These are phyloP conservation scores for Dictyophora rubrovolvata DNA, from an alignment of 768 basidiomycete species.

Conservation along the genomic window DNA sequence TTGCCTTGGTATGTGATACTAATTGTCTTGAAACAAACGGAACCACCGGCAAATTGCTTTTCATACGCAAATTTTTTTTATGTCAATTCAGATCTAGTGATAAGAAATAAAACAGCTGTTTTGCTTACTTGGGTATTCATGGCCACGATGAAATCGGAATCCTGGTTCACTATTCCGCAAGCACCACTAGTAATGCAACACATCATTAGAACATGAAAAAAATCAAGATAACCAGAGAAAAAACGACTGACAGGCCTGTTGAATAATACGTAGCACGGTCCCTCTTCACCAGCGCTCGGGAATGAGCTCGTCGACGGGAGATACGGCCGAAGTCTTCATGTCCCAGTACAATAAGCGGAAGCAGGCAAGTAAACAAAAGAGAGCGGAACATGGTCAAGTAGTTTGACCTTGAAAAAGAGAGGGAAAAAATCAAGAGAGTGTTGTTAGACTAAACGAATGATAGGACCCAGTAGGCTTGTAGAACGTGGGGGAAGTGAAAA, in stretches of 20 bases:
- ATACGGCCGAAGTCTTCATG: neutral
- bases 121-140: constrained; percentile 28
- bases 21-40: constrained; percentile 35
- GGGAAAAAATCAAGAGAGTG: neutral
- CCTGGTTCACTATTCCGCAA: neutral
- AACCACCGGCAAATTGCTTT: constrained; percentile 31
- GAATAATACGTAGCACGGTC: neutral
- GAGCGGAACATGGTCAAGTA: neutral
- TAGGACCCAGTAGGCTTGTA: neutral
- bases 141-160: constrained; percentile 26
- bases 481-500: neutral
- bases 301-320: neutral
- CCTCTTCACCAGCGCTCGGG: neutral
- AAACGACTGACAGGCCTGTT: neutral
- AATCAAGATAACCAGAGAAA: neutral
- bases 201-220: neutral
- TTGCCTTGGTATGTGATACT: constrained; percentile 31
- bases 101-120: neutral
- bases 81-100: neutral
- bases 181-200: neutral
- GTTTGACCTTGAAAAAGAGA: neutral
- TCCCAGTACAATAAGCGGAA: neutral
- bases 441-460: neutral
- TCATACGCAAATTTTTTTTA: too few relatives aligned
- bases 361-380: neutral